Evolutionary conservation across 73 alveolate genomes (phyloP).

Genomic region (Stentor roeselii): DNA sequence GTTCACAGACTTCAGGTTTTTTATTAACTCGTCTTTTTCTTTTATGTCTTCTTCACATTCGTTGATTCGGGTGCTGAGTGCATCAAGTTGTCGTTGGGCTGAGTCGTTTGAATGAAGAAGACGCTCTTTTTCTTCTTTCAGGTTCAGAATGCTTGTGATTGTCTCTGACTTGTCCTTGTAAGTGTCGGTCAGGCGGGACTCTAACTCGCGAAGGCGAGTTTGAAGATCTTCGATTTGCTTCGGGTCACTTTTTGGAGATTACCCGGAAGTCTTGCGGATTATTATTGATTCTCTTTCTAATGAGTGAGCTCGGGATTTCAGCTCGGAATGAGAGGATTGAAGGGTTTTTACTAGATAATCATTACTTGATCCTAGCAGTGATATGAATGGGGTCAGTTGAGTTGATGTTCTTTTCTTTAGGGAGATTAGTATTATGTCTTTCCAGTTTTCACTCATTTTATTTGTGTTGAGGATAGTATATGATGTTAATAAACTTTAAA

Average conservation of each 20-base stretch:
- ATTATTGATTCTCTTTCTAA: neutral
- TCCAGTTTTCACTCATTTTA: neutral
- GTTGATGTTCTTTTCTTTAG: neutral
- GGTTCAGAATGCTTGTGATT: neutral
- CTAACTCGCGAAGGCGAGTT: neutral
- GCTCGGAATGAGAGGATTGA: neutral
- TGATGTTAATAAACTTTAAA: too few species aligned
- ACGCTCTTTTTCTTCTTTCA: conserved; percentile 12
- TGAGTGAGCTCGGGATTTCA: neutral
- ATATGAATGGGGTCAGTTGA: neutral
- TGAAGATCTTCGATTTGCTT: neutral
- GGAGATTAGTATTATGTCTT: neutral
- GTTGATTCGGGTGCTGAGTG: neutral
- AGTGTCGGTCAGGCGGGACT: neutral
- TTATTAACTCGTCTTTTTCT: neutral
- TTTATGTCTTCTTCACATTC: conserved; percentile 22
- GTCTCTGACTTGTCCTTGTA: conserved; percentile 17
- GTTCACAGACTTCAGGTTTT: conserved; percentile 12
- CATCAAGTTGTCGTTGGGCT: conserved; percentile 17
- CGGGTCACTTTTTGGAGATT: conserved; percentile 5
- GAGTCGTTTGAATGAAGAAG: neutral
- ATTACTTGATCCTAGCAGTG: neutral
- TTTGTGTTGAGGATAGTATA: neutral
- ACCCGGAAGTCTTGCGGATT: neutral
- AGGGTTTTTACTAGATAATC: neutral